Evolutionary conservation across 345 rosid species (phyloP), one percentile per base, ranked within the genome.

Genomic region (Hibiscus syriacus): DNA sequence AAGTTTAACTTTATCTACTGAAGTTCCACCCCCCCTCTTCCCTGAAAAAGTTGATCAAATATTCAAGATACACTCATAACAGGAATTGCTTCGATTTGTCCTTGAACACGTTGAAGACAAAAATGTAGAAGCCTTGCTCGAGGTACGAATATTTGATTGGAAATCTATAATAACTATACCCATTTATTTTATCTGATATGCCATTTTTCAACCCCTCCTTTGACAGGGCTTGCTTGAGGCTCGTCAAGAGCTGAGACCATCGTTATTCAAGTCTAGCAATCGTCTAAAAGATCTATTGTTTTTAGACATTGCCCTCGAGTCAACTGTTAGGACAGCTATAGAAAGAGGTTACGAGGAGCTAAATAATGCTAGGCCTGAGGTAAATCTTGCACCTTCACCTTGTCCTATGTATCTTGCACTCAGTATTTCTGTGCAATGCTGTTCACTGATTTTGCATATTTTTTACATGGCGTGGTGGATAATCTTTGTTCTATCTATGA

Each of bases 221-320:
- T 34, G 69, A 48, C 78, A 94, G 99, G 97, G 93, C 78, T 79
- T 94, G 81, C 88, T 94, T 39, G 99, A 94, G 89, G 93, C 97
- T 50, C 98, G 99, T 55, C 93, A 94, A 78, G 99, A 91, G 85
- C 84, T 91, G 55, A 79, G 96, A 59, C 85, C 93, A 26, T 74
- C 88, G 80, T 82, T 94, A 60, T 70, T 62, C 66, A 89, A 87
- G 80, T 72, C 89, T 70, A 81, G 72, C 43, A 81, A 80, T 77
- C 98, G 99, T 74, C 83, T 94, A 74, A 94, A 89, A 84, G 99
- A 94, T 85, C 79, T 94, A 52, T 68, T 94, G 61, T 94, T 94
- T 84, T 79, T 94, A 79, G 99, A 91, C 73, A 80, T 89, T 20
- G 96, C 98, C 43, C 93, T 94, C 59, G 99, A 94, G 71, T 94